Conservation (phyloP, 495 filamentous ascomycete genomes). For the Trichoderma orchidacearum region DNA sequence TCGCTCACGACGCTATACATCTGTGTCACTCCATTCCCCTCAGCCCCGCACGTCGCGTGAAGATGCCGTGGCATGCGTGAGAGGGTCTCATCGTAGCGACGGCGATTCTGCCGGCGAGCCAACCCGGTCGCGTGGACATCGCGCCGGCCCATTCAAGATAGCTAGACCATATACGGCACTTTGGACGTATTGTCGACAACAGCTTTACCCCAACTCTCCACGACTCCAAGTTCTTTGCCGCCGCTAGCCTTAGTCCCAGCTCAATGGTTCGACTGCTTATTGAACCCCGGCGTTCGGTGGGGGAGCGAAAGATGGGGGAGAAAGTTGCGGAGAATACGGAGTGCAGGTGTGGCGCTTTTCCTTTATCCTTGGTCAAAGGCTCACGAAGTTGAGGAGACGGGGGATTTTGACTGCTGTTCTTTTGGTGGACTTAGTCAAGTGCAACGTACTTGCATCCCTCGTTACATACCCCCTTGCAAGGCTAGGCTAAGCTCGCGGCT, state of each 20-base stretch:
- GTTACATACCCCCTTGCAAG: background rate
- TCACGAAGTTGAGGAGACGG: background rate
- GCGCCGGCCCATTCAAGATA: background rate
- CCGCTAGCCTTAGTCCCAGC: background rate
- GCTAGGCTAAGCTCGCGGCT: background rate
- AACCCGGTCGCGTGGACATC: too few relatives aligned
- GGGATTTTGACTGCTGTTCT: too few relatives aligned
- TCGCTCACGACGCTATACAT: background rate
- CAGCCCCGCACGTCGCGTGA: background rate
- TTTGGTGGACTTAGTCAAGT: background rate
- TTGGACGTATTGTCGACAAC: background rate
- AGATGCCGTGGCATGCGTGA: background rate
- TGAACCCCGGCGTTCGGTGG: background rate
- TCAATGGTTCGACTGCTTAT: background rate
- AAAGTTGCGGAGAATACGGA: background rate
- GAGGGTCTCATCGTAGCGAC: background rate
- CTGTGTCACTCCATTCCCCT: background rate
- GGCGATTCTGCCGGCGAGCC: background rate
- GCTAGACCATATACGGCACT: background rate
- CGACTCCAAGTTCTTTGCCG: background rate
- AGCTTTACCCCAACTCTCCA: background rate
- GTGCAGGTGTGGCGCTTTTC: background rate
- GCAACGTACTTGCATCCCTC: background rate
- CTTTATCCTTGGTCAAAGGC: background rate
- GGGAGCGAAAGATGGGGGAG: background rate